Percentiles rank a stretch among this genome's conserved stretches.
Conservation (phyloP, 179 eudicot genomes). For the Patellifolia procumbens region DNA sequence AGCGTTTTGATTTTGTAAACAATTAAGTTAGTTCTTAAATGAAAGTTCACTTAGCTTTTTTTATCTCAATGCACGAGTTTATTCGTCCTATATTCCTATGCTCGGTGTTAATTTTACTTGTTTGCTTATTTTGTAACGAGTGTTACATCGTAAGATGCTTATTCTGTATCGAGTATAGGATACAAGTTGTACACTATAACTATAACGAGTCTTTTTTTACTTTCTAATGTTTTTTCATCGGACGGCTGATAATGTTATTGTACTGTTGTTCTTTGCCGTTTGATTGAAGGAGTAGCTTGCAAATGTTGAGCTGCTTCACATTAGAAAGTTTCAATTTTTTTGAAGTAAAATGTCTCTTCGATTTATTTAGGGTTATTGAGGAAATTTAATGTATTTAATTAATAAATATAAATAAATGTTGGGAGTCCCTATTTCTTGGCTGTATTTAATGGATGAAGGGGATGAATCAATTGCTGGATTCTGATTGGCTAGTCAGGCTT, state of each 20-base stretch:
- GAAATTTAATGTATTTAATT: background rate
- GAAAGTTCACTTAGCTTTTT: no score
- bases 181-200: no score
- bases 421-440: background rate
- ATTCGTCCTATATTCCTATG: background rate
- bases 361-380: background rate
- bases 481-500: slow-evolving; percentile 22
- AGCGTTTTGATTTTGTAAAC: slow-evolving; percentile 15
- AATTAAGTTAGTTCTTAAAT: background rate
- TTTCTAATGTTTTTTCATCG: background rate
- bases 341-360: slow-evolving; percentile 11
- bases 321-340: no score
- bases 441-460: background rate
- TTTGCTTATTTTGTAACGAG: no score
- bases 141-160: no score
- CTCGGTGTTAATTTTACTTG: background rate
- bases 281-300: background rate
- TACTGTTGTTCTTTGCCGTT: background rate
- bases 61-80: slow-evolving; percentile 13
- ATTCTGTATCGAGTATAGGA: no score
- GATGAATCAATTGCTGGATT: slow-evolving; percentile 25
- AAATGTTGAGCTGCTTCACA: slow-evolving; percentile 2
- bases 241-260: background rate
- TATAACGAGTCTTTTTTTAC: no score
- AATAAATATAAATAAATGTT: background rate